phyloP scores from a whole-genome alignment of 305 asterid genomes.

The Petunia hybrid region DNA sequence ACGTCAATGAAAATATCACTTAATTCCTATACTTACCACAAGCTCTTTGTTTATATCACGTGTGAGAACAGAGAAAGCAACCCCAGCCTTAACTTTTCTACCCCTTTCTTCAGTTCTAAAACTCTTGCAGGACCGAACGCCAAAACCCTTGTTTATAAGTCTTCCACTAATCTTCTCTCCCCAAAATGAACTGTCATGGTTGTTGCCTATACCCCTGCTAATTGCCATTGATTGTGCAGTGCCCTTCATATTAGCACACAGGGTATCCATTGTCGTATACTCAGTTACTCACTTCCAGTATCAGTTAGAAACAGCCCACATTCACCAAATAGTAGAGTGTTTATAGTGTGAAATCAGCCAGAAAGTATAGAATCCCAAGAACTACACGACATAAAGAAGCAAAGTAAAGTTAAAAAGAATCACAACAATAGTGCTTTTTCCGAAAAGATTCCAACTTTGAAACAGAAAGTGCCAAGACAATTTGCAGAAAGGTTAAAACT shows the following conservation, averaged over 20 bases:
- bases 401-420: neutral
- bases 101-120: conserved; percentile 39
- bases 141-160: conserved; percentile 44
- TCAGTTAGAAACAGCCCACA: neutral
- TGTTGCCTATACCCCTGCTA: conserved; percentile 32
- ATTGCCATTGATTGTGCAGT: conserved; percentile 43
- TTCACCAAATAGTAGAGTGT: neutral
- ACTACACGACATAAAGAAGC: conserved; percentile 17
- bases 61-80: conserved; percentile 68
- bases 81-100: conserved; percentile 56
- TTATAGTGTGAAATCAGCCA: neutral
- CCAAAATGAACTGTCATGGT: conserved; percentile 45
- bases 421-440: neutral
- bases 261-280: conserved; percentile 60
- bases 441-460: conserved; percentile 13
- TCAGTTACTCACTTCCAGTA: neutral
- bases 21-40: conserved; percentile 47
- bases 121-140: conserved; percentile 41
- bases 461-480: conserved; percentile 1
- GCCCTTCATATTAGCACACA: conserved; percentile 58
- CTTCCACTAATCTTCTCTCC: conserved; percentile 55
- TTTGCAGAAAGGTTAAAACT: conserved; percentile 4
- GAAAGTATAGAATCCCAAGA: neutral
- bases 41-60: conserved; percentile 69
- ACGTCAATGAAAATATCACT: neutral